Evolutionary conservation across 805 yeast species (phyloP), one percentile per base, ranked within the genome.

Genomic region (Peterozyma xylosa): DNA sequence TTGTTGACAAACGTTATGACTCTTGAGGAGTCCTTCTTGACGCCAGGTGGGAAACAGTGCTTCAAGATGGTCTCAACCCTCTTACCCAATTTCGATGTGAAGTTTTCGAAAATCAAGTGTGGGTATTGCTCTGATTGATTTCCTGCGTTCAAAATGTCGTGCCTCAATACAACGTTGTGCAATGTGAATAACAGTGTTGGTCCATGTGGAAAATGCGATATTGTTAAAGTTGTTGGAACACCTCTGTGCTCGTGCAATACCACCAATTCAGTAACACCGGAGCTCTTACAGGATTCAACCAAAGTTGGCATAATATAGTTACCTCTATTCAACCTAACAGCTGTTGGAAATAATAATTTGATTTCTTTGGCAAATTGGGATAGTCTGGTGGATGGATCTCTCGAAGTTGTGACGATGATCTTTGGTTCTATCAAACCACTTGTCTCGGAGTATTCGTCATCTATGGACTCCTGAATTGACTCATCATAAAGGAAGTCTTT

Each of bases 141-240:
- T 13, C 97, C 97, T 30, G 84, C 73, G 54, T 87, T 79, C 27
- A 83, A 70, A 38, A 93, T 75, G 66, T 93, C 99, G 62, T 93
- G 99, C 62, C 98, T 82, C 45, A 93, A 70, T 21, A 87, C 89
- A 43, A 93, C 98, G 57, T 93, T 93, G 64, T 93, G 98, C 45
- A 93, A 68, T 10, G 97, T 86, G 71, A 93, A 93, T 38, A 86
- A 82, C 32, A 93, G 95, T 2, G 97, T 86, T 15, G 99, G 99
- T 0, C 99, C 99, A 60, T 93, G 96, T 3, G 99, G 99, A 62
- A 93, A 86, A 69, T 93, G 99, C 32, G 93, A 82, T 27, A 93
- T 68, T 1, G 98, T 91, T 47, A 93, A 57, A 1, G 96, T 86
- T 0, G 96, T 90, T 42, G 99, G 99, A 0, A 87, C 91, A 76